Base-by-base conservation (phyloP, 2,329 filamentous ascomycete species). In the Tolypocladium amazonense region DNA sequence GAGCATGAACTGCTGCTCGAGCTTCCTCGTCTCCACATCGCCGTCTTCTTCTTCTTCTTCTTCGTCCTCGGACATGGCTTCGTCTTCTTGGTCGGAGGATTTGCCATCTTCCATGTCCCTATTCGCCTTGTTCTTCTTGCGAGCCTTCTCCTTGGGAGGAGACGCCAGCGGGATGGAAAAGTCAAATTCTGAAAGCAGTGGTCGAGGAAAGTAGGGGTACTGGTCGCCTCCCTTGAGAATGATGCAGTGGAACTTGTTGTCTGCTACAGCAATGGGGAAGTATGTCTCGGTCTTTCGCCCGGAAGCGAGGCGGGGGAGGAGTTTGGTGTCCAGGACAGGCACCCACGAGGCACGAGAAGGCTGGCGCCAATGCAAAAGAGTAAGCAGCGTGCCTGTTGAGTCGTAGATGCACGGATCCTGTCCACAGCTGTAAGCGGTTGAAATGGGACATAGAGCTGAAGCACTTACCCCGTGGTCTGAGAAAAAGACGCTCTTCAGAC, bases 391-490 rank as follows among this genome's bases (percentile, higher is more conserved):
- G 47, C 95, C 94, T 2, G 90, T 90, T 6, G 90, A 91, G 73
- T 97, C 94, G 73, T 97, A 99, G 61, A 97, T 92, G 72, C 91
- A 97, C 8, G 94, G 94, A 68, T 99, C 92, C 88, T 91, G 63
- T 30, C 4, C 25, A 55, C 56, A 65, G 23, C 62, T 33, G 37
- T 56, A 50, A 55, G 39, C 35, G 15, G 2, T 20, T 18, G 18
- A 25, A 2, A 12, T 7, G 35, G 23, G 18, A 15, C 18, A 23
- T 20, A 11, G 6, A 20, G 18, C 27, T 18, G 12, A 15, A n/a
- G 20, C 15, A 56, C 86, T 75, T 79, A 91, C 88, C n/a, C 94
- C 94, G 61, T 83, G 84, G 68, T 95, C 90, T 18, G 91, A 95
- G 74, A 96, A 99, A 78, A 97, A 96, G 45, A 96, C 88, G 61